A percentile compares a stretch with the other conserved stretches of the same genome.
Conservation (phyloP, 2,329 filamentous ascomycete species). For the Elsinoe arachidis region DNA sequence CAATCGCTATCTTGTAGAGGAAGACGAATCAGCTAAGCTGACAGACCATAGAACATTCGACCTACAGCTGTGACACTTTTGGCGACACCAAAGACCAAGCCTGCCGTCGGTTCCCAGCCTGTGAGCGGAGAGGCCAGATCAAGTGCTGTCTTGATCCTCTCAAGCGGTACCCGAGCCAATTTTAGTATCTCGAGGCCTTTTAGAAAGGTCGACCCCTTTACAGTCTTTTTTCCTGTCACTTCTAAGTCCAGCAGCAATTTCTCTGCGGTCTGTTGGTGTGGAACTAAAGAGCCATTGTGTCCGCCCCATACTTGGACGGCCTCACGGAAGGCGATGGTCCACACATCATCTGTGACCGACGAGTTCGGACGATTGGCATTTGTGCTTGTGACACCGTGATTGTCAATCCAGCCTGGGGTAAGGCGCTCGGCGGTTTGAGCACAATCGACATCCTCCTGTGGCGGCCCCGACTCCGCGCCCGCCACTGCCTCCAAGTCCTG, state of each 20-base stretch:
- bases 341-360: neutral
- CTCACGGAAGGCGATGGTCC: neutral
- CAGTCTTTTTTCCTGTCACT: neutral
- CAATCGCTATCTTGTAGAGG: constrained; percentile 1
- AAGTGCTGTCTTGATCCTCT: neutral
- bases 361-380: too few species aligned
- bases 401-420: too few species aligned
- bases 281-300: too few species aligned
- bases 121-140: neutral
- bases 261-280: neutral
- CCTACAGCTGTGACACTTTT: constrained; percentile 2
- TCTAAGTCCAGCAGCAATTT: neutral
- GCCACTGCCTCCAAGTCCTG: too few species aligned
- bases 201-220: neutral
- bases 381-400: too few species aligned
- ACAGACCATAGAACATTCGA: neutral
- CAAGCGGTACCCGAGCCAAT: neutral
- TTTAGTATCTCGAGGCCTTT: neutral
- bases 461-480: too few species aligned
- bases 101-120: neutral
- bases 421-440: too few species aligned
- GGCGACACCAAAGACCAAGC: neutral
- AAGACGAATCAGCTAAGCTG: neutral
- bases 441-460: too few species aligned
- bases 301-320: neutral